phyloP scores from a whole-genome alignment of 225 moss, liverwort and hornwort species.

The Ulota crispa region DNA sequence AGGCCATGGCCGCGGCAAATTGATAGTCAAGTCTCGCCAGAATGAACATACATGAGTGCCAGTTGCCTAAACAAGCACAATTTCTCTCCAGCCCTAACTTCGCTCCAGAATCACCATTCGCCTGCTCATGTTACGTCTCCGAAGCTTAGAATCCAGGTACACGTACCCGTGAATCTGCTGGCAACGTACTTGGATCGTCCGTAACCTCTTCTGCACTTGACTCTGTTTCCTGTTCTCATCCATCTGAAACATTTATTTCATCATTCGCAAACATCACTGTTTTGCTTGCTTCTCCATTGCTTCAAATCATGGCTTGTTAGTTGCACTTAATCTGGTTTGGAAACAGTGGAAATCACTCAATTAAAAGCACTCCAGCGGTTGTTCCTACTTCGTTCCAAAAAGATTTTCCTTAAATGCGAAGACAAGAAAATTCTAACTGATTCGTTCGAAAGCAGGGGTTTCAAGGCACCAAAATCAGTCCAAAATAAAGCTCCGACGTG shows the following conservation, averaged over 20 bases:
- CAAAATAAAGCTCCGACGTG: not conserved
- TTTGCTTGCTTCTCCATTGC: not conserved
- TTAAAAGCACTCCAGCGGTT: not conserved
- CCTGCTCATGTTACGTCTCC: conserved; percentile 3
- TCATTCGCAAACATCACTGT: not conserved
- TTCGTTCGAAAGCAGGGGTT: not conserved
- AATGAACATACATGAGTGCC: not conserved
- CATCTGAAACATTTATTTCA: not conserved
- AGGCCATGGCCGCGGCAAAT: not conserved
- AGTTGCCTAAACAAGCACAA: not conserved
- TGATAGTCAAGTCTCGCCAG: not conserved
- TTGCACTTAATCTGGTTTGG: not conserved
- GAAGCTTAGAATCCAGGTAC: conserved; percentile 7
- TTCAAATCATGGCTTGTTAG: not conserved
- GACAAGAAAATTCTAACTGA: not conserved
- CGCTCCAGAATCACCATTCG: not conserved
- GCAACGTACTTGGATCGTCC: not conserved
- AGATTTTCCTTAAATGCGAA: not conserved
- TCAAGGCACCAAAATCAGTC: not conserved
- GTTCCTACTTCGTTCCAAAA: not conserved
- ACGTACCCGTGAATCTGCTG: conserved; percentile 7
- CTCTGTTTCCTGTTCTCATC: not conserved
- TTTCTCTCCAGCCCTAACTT: not conserved
- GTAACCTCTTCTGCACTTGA: not conserved
- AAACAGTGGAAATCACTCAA: not conserved